Conservation (phyloP, 1,284 basidiomycete genomes). For the Trametes versicolor region DNA sequence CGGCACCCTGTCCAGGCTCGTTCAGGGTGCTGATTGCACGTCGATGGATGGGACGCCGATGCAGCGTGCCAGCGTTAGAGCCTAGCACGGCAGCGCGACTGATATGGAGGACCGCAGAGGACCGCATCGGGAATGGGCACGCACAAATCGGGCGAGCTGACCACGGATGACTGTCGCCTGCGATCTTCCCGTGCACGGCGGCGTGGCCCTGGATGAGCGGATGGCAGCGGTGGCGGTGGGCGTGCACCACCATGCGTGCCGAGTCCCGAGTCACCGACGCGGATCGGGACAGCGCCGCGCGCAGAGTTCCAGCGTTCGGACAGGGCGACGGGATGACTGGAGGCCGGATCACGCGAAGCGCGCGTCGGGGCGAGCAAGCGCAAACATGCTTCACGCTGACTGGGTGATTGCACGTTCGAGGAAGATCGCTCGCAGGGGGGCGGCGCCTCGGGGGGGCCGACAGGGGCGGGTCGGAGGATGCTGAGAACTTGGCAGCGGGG, state of each 20-base stretch:
- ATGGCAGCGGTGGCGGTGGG: not conserved
- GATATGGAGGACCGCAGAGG: not conserved
- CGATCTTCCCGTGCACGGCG: not conserved
- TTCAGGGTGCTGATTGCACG: not conserved
- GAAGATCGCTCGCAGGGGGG: not conserved
- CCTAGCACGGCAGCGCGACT: not conserved
- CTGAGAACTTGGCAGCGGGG: not conserved
- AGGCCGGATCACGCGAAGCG: not conserved
- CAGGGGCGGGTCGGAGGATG: conserved; percentile 2
- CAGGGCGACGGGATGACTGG: not conserved
- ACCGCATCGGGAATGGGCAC: not conserved
- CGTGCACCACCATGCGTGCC: not conserved
- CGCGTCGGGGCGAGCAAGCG: not conserved
- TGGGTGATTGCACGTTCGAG: not conserved
- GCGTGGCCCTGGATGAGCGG: not conserved
- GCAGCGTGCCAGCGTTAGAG: not conserved
- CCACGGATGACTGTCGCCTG: not conserved
- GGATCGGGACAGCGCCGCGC: conserved; percentile 13
- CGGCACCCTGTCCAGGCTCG: not conserved
- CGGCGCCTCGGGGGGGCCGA: not conserved
- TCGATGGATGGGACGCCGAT: too few species aligned
- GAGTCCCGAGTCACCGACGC: conserved; percentile 13
- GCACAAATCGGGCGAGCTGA: not conserved
- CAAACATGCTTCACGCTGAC: conserved; percentile 4
- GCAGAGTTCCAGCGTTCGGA: not conserved